Evolutionary conservation across 1,284 basidiomycete genomes (phyloP).

Genomic region (Phylloporus sp.): DNA sequence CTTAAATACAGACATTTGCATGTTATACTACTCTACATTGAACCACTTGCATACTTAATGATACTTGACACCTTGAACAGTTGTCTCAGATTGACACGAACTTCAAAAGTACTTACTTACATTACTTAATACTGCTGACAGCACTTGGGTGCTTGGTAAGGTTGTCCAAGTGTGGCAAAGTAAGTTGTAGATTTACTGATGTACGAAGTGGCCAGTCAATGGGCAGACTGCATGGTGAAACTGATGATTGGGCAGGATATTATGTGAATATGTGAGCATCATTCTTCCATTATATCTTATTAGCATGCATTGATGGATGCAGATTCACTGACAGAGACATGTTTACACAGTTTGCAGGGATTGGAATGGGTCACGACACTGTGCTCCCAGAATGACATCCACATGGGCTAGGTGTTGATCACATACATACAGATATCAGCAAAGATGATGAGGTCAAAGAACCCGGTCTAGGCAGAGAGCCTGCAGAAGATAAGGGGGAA

Average conservation of each 20-base stretch:
- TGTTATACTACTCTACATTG: no score
- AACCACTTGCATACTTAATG: no score
- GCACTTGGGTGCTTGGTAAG: no score
- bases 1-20: no score
- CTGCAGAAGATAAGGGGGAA: background rate
- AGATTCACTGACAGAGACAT: constrained; percentile 7
- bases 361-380: background rate
- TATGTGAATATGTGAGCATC: constrained; percentile 1
- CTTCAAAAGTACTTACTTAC: no score
- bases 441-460: background rate
- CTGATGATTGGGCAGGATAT: background rate
- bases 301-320: background rate
- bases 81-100: no score
- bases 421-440: background rate
- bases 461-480: background rate
- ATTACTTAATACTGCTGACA: no score
- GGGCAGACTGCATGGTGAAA: background rate
- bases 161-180: no score
- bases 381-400: background rate
- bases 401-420: background rate
- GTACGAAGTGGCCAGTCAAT: background rate
- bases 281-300: background rate
- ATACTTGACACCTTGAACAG: no score
- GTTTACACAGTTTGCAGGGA: background rate
- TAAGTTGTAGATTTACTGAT: no score